Evolutionary conservation across 768 basidiomycete genomes (phyloP).

Genomic region (Trametes coccinea): DNA sequence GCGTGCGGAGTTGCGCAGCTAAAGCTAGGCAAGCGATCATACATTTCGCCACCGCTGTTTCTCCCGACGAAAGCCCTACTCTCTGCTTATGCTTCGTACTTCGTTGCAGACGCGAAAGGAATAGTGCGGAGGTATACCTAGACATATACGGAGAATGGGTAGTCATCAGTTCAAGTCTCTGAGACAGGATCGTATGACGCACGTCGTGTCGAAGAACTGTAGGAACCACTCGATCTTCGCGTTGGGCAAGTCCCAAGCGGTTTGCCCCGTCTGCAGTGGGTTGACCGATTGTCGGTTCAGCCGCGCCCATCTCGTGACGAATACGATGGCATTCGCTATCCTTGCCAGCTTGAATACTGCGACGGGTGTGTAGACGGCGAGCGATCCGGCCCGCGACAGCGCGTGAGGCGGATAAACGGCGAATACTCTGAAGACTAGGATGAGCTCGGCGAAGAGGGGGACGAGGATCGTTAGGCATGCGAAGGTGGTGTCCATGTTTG

Average conservation of each 20-base stretch:
- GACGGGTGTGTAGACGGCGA: conserved; percentile 32
- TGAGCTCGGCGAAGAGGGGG: conserved; percentile 39
- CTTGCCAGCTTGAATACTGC: conserved; percentile 35
- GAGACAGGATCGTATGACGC: conserved; percentile 20
- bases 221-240: conserved; percentile 34
- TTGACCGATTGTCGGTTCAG: conserved; percentile 1
- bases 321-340: conserved; percentile 24
- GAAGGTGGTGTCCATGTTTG: background rate
- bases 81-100: background rate
- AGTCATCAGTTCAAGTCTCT: background rate
- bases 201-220: conserved; percentile 39
- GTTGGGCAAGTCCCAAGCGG: conserved; percentile 8
- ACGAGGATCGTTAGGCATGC: conserved; percentile 23
- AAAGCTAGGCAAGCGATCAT: too few relatives aligned
- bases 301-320: conserved; percentile 9
- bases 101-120: conserved; percentile 1
- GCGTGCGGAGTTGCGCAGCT: background rate
- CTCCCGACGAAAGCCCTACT: background rate
- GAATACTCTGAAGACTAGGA: conserved; percentile 40
- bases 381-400: conserved; percentile 19
- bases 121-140: conserved; percentile 3
- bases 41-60: too few relatives aligned
- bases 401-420: conserved; percentile 36
- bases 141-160: too few relatives aligned
- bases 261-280: conserved; percentile 7